Evolutionary conservation across 140 eudicot genomes (phyloP).

Genomic region (Anethum foeniculum): DNA sequence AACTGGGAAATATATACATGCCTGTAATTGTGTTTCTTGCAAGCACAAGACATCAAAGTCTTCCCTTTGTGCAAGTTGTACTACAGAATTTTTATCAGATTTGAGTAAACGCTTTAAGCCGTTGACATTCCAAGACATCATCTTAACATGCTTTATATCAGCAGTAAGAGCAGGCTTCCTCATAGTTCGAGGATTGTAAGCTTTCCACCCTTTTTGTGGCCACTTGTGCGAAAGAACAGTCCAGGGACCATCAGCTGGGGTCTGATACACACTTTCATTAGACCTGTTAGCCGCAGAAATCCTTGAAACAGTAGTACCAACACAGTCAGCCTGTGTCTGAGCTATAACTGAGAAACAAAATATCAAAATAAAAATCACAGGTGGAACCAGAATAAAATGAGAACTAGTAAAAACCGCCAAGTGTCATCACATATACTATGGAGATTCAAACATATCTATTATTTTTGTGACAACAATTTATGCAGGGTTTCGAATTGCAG

Average conservation of each 20-base stretch:
- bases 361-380: background rate
- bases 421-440: background rate
- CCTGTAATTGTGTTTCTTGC: conserved; percentile 97
- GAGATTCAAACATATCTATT: background rate
- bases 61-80: conserved; percentile 79
- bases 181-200: conserved; percentile 82
- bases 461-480: background rate
- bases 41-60: conserved; percentile 86
- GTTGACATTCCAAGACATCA: conserved; percentile 94
- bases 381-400: background rate
- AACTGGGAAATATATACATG: conserved; percentile 10
- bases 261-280: conserved; percentile 31
- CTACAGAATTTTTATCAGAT: conserved; percentile 46
- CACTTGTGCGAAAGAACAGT: conserved; percentile 79
- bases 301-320: conserved; percentile 12
- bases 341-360: background rate
- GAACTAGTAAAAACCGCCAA: background rate
- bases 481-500: background rate
- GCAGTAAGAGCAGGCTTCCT: conserved; percentile 58
- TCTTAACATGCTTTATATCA: conserved; percentile 47
- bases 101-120: conserved; percentile 75
- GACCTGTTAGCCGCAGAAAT: conserved; percentile 26
- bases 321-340: conserved; percentile 20
- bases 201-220: conserved; percentile 83
- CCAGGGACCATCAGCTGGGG: conserved; percentile 65